Evolutionary conservation across 2,329 filamentous ascomycete genomes (phyloP).

Genomic region (Didymosphaeria variabile): DNA sequence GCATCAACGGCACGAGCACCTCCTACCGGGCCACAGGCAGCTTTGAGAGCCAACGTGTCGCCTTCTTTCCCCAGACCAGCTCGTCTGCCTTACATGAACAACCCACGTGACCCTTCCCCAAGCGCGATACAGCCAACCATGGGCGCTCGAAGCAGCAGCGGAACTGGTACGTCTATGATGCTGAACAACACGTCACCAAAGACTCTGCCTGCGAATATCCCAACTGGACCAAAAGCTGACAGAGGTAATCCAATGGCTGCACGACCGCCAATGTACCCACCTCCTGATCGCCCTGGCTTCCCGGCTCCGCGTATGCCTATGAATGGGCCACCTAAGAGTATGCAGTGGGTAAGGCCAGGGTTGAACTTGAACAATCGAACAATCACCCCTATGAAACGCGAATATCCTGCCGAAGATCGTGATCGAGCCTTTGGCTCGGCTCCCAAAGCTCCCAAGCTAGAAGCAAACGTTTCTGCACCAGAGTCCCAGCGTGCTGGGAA

Average conservation of each 20-base stretch:
- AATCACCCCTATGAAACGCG: conserved; percentile 56
- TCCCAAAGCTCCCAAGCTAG: conserved; percentile 47
- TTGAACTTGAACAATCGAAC: conserved; percentile 41
- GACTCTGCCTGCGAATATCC: conserved; percentile 47
- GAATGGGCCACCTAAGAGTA: conserved; percentile 45
- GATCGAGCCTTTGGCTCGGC: conserved; percentile 43
- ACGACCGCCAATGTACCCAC: conserved; percentile 42
- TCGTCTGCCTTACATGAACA: conserved; percentile 39
- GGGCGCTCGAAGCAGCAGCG: conserved; percentile 35
- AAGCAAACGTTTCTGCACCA: conserved; percentile 27
- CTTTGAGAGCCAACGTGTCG: conserved; percentile 41
- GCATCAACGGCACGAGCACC: conserved; percentile 38
- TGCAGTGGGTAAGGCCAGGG: conserved; percentile 56
- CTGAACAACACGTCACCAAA: conserved; percentile 48
- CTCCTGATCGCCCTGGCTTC: conserved; percentile 40
- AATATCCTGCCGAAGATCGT: conserved; percentile 55
- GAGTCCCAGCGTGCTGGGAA: conserved; percentile 33
- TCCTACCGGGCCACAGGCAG: conserved; percentile 46
- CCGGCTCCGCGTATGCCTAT: conserved; percentile 42
- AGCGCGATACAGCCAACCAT: conserved; percentile 32
- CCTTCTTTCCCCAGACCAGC: conserved; percentile 44
- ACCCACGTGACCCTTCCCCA: conserved; percentile 35
- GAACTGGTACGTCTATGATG: conserved; percentile 25
- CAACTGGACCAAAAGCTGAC: conserved; percentile 52
- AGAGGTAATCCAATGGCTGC: conserved; percentile 38